A percentile compares a stretch with the other conserved stretches of the same genome.
Evolutionary conservation across 257 asterid genomes (phyloP).

Genomic region (Prunella vulgaris): DNA sequence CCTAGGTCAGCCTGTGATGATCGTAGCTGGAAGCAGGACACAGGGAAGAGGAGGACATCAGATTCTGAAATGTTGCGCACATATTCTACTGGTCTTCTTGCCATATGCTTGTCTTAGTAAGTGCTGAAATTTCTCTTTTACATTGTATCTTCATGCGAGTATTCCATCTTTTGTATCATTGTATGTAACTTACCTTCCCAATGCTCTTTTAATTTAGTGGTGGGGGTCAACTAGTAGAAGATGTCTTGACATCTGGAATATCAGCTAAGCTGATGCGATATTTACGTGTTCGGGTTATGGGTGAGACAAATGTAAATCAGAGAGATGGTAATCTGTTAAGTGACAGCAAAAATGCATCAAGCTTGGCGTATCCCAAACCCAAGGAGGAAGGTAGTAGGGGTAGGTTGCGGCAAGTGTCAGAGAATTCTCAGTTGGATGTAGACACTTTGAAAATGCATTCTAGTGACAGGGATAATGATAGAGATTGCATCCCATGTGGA

Average conservation of each 20-base stretch:
- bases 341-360: conserved; percentile 49
- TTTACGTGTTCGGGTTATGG: conserved; percentile 74
- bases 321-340: conserved; percentile 48
- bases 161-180: conserved; percentile 1
- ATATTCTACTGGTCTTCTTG: conserved; percentile 89
- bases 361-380: conserved; percentile 34
- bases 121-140: conserved; percentile 14
- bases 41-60: conserved; percentile 51
- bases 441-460: conserved; percentile 31
- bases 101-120: conserved; percentile 76
- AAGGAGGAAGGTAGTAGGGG: conserved; percentile 77
- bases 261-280: conserved; percentile 86
- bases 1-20: conserved; percentile 52
- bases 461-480: conserved; percentile 35
- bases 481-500: conserved; percentile 37
- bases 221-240: conserved; percentile 83
- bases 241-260: conserved; percentile 85
- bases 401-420: conserved; percentile 52
- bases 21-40: conserved; percentile 61
- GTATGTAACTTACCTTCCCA: conserved; percentile 16
- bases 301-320: conserved; percentile 58
- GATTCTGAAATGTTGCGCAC: conserved; percentile 83
- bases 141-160: not conserved
- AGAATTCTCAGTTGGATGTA: conserved; percentile 50
- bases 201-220: conserved; percentile 43